Base-by-base conservation (phyloP, 176 grass and related monocot species). In the Cenchrus fungigraminus region DNA sequence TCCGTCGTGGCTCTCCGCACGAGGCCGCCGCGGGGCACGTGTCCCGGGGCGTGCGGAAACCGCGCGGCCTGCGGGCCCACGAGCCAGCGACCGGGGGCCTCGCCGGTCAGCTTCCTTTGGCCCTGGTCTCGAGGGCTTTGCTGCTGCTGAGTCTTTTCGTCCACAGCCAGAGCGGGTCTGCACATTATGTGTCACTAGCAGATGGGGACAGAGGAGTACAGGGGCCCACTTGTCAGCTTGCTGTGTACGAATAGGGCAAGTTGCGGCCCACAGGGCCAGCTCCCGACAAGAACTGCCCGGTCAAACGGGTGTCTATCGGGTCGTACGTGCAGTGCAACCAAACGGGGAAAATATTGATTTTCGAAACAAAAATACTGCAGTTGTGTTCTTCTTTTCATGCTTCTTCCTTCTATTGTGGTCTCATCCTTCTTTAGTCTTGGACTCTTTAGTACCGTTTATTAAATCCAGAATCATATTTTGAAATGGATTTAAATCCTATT, bases 171-270 rank as follows among this genome's bases (percentile, higher is more conserved):
- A 2, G 12, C 46, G 22, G 31, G 37, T 58, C 12, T 56, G 34
- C 19, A 9, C 51, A 0, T 16, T 0, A 12, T 1, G 3, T 0
- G 0, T 32, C 6, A 9, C 71, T 45, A 84, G 1, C 65, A 3
- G 2, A 71, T 72, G 28, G 79, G 78, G 32, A 0, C 46, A 0
- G 0, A 0, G 0, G 0, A 0, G 0, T 0, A 0, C 0, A 0
- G 9, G 53, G 74, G 0, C 84, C 59, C 6, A 0, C 0, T 0
- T 68, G 84, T 29, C 73, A 51, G 65, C 1, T 3, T 13, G 0
- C 9, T 1, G 16, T 0, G 1, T 6, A 0, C 3, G 20, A 9
- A 0, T 0, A 1, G 9, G 8, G 1, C 0, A 4, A 0, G 13
- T 76, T 59, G 68, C 3, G 29, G 55, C 8, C 17, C 0, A 6